phyloP scores from a whole-genome alignment of 1,284 basidiomycete genomes.

The Ganoderma resinaceum region DNA sequence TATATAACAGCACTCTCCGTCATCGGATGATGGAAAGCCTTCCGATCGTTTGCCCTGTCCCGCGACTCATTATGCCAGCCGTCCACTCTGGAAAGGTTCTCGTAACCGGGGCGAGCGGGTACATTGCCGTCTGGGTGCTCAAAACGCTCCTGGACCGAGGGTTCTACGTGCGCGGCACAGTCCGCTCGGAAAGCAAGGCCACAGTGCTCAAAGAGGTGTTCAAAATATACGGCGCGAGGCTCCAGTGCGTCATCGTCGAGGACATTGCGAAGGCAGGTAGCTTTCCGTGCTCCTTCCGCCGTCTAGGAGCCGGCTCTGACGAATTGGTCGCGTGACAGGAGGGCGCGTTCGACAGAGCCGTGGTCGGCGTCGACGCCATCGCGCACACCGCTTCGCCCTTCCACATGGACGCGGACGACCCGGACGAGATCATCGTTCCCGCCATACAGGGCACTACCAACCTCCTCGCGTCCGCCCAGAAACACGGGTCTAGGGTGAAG shows the following conservation, averaged over 20 bases:
- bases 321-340: slow-evolving; percentile 29
- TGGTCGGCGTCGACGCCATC: slow-evolving; percentile 48
- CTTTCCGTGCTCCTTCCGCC: no score
- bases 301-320: no score
- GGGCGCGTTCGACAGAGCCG: slow-evolving; percentile 48
- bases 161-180: slow-evolving; percentile 48
- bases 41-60: neutral
- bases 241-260: slow-evolving; percentile 53
- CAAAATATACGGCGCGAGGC: slow-evolving; percentile 48
- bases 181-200: slow-evolving; percentile 43
- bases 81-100: slow-evolving; percentile 10
- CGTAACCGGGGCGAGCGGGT: slow-evolving; percentile 26
- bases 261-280: slow-evolving; percentile 33
- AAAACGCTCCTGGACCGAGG: slow-evolving; percentile 35
- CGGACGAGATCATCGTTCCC: slow-evolving; percentile 40
- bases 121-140: slow-evolving; percentile 39
- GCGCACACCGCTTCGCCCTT: slow-evolving; percentile 54
- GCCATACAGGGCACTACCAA: slow-evolving; percentile 33
- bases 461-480: slow-evolving; percentile 24
- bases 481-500: slow-evolving; percentile 20
- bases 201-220: slow-evolving; percentile 55
- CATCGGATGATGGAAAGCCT: neutral
- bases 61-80: slow-evolving; percentile 36
- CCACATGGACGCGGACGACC: slow-evolving; percentile 40
- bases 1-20: neutral